Conservation (phyloP, 2,329 filamentous ascomycete species). For the Pseudocercospora musae region DNA sequence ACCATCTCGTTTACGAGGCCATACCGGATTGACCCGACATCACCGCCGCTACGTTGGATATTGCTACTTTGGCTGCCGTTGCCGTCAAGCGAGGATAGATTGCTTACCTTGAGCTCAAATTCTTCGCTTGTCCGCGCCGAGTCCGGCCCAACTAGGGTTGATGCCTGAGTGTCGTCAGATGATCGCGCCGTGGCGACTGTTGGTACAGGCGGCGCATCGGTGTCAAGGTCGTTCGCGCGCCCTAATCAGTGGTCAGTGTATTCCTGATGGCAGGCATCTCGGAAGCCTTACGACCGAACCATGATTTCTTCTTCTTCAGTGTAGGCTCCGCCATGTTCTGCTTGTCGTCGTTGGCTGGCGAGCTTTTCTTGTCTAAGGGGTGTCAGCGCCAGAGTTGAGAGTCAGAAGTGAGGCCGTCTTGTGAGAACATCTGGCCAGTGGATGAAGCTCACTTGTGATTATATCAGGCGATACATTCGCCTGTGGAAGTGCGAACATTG, state of each 20-base stretch:
- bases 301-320: slow-evolving; percentile 2
- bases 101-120: not conserved
- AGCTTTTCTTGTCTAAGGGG: not conserved
- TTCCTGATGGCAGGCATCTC: not conserved
- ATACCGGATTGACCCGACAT: not conserved
- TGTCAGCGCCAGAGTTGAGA: not conserved
- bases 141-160: not conserved
- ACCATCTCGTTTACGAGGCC: not conserved
- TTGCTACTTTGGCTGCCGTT: not conserved
- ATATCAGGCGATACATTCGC: not conserved
- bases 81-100: not conserved
- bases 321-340: not conserved
- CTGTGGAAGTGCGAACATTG: slow-evolving; percentile 17
- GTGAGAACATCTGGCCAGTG: not conserved
- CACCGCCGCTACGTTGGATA: not conserved
- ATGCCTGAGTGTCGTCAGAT: not conserved
- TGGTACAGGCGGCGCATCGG: not conserved
- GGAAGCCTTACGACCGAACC: not conserved
- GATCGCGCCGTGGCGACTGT: not conserved
- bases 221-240: not conserved
- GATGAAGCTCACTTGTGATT: not conserved
- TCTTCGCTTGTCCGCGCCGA: not conserved
- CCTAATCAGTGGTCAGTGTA: not conserved
- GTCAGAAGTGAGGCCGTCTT: slow-evolving; percentile 8
- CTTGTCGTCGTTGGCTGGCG: not conserved